A percentile compares a stretch with the other conserved stretches of the same genome.
phyloP scores from a whole-genome alignment of 2,329 filamentous ascomycete species.

The Sporothrix inflata region DNA sequence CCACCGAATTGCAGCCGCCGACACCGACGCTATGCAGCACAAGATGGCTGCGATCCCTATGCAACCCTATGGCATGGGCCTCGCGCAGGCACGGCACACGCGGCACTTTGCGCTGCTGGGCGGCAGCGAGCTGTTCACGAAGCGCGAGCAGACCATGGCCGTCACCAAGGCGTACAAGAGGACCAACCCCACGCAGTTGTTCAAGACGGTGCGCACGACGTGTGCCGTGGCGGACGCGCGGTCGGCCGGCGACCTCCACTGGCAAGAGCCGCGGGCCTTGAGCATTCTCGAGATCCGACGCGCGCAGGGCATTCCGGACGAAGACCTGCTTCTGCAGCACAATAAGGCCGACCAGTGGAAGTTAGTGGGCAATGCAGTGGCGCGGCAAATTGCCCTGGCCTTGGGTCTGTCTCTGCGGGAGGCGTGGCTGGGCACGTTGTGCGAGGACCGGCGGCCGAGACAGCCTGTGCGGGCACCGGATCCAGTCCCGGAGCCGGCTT shows the following conservation, averaged over 20 bases:
- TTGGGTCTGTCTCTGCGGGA: conserved; percentile 67
- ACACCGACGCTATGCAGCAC: conserved; percentile 46
- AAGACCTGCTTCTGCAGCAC: conserved; percentile 69
- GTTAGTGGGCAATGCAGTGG: conserved; percentile 77
- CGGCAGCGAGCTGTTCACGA: conserved; percentile 49
- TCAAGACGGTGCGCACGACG: conserved; percentile 66
- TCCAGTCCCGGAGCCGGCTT: not conserved
- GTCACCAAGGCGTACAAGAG: conserved; percentile 47
- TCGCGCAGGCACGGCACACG: conserved; percentile 47
- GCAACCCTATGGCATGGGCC: conserved; percentile 58
- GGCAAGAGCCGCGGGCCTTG: conserved; percentile 63
- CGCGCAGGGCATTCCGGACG: conserved; percentile 70
- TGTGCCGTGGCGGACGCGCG: conserved; percentile 57
- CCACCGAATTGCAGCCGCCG: conserved; percentile 57
- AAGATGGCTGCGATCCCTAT: conserved; percentile 64
- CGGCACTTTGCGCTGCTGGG: conserved; percentile 41
- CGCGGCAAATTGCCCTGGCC: conserved; percentile 67
- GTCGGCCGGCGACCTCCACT: conserved; percentile 63
- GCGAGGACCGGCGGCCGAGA: conserved; percentile 33
- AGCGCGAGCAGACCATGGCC: conserved; percentile 27
- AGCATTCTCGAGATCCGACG: conserved; percentile 69
- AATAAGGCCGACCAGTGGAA: conserved; percentile 58
- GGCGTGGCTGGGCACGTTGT: conserved; percentile 53
- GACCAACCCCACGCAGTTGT: conserved; percentile 49
- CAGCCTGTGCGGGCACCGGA: not conserved